These are phyloP conservation scores for Aspergillus hancockii DNA, from an alignment of 495 filamentous ascomycete species.

Conservation along the genomic window DNA sequence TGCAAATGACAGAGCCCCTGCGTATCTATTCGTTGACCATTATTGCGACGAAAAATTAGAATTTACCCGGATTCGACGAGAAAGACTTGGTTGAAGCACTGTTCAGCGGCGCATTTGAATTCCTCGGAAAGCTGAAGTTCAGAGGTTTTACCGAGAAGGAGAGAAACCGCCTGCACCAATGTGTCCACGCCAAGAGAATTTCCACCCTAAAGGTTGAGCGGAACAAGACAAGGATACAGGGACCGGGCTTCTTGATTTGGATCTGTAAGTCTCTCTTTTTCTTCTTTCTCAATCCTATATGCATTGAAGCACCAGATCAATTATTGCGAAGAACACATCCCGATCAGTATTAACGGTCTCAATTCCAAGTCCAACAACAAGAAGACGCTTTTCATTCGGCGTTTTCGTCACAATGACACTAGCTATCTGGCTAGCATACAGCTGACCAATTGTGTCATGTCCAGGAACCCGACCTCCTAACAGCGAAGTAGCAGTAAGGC, in stretches of 20 bases:
- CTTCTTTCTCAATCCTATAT: constrained; percentile 38
- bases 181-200: constrained; percentile 5
- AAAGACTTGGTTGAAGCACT: constrained; percentile 15
- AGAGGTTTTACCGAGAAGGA: constrained; percentile 20
- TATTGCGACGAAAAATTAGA: constrained; percentile 21
- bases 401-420: constrained; percentile 70
- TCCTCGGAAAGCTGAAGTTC: constrained; percentile 16
- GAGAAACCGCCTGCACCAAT: constrained; percentile 3
- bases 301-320: constrained; percentile 76
- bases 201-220: constrained; percentile 13
- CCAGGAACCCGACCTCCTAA: constrained; percentile 80
- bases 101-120: constrained; percentile 19
- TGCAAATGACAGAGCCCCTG: constrained; percentile 12
- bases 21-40: constrained; percentile 18
- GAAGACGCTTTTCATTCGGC: constrained; percentile 72
- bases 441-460: constrained; percentile 80
- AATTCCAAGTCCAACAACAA: constrained; percentile 83
- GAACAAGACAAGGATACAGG: constrained; percentile 19
- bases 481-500: constrained; percentile 84
- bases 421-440: constrained; percentile 85
- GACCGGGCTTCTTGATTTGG: constrained; percentile 19
- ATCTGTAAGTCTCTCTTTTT: constrained; percentile 17
- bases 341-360: constrained; percentile 60
- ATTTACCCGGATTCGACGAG: constrained; percentile 18
- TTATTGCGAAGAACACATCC: constrained; percentile 77